Evolutionary conservation across 75 land plant species (phyloP).

Genomic region (Larix kaempferi): DNA sequence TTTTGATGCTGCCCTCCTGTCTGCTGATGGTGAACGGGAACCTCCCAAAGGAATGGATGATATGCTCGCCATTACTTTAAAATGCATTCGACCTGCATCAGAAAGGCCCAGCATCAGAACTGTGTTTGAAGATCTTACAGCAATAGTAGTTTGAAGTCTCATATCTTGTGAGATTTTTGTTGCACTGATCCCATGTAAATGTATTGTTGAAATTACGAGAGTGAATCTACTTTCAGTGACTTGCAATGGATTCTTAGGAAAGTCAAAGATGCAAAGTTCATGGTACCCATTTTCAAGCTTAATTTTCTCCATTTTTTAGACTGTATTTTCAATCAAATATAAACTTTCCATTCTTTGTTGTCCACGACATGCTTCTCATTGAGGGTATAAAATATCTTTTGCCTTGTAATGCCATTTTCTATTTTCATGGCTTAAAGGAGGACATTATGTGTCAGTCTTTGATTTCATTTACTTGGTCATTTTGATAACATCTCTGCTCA

Average conservation of each 20-base stretch:
- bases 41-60: constrained; percentile 73
- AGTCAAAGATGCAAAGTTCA: constrained; percentile 12
- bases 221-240: constrained; percentile 4
- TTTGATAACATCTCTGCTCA: not conserved
- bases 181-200: constrained; percentile 7
- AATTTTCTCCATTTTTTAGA: constrained; percentile 7
- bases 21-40: constrained; percentile 47
- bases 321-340: not conserved
- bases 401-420: not conserved
- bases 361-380: not conserved
- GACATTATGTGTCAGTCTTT: not conserved
- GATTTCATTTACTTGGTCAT: not conserved
- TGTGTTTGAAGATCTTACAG: constrained; percentile 47
- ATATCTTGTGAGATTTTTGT: constrained; percentile 6
- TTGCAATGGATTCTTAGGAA: constrained; percentile 6
- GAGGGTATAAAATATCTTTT: not conserved
- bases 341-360: constrained; percentile 6
- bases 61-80: constrained; percentile 63
- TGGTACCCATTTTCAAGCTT: constrained; percentile 7
- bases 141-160: constrained; percentile 8
- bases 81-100: constrained; percentile 72
- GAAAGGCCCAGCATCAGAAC: constrained; percentile 68
- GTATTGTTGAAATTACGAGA: constrained; percentile 7
- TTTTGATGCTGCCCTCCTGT: constrained; percentile 53
- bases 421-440: not conserved